phyloP scores from a whole-genome alignment of 2,329 filamentous ascomycete genomes.

The Apiospora sp. region DNA sequence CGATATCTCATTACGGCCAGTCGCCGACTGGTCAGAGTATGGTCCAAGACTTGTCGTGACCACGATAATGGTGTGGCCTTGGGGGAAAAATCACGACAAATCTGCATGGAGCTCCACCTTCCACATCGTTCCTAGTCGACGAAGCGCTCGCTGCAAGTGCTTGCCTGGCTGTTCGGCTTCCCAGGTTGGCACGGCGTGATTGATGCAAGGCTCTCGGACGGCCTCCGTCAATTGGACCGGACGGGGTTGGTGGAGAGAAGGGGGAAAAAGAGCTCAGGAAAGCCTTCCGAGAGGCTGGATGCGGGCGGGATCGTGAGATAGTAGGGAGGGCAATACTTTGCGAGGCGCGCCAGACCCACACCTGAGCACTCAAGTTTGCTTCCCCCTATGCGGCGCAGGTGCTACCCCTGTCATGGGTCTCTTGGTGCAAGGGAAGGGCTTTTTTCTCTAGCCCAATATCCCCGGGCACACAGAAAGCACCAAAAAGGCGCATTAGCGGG shows the following conservation, averaged over 20 bases:
- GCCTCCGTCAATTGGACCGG: background rate
- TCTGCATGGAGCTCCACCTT: background rate
- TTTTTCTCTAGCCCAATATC: background rate
- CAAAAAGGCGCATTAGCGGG: background rate
- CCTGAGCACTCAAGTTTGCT: background rate
- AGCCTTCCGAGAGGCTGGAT: conserved; percentile 2
- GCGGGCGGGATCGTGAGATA: conserved; percentile 19
- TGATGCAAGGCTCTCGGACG: conserved; percentile 6
- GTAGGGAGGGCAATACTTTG: conserved; percentile 3
- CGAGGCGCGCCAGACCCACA: conserved; percentile 12
- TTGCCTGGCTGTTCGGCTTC: background rate
- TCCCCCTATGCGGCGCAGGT: conserved; percentile 6
- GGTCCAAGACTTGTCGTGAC: background rate
- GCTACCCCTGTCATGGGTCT: background rate
- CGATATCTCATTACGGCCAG: background rate
- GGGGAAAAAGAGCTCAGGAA: background rate
- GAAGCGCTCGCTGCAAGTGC: too few relatives aligned
- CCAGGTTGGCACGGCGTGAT: background rate
- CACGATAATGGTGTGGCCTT: too few relatives aligned
- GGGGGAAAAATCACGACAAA: background rate
- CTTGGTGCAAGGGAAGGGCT: background rate
- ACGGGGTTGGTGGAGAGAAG: background rate
- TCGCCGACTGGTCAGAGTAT: background rate
- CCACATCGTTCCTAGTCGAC: conserved; percentile 6
- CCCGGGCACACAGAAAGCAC: background rate